Evolutionary conservation across 2,329 filamentous ascomycete genomes (phyloP).

Genomic region (Orbilia quercus): DNA sequence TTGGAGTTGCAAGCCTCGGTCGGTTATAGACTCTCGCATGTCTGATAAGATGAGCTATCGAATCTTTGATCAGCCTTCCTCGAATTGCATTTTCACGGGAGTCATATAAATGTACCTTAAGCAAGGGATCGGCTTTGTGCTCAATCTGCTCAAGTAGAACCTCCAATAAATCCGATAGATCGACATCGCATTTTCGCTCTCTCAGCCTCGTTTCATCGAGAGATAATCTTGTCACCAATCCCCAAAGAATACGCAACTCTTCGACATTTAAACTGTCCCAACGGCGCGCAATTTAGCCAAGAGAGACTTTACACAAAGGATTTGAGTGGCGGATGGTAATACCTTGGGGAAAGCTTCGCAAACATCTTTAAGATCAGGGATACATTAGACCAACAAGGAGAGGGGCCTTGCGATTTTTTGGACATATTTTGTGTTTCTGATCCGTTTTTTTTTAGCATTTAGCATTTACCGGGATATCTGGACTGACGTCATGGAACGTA

Average conservation of each 20-base stretch:
- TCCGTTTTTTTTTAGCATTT: neutral
- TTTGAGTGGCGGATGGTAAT: neutral
- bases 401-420: neutral
- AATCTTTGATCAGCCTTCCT: neutral
- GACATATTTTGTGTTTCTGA: neutral
- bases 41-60: constrained; percentile 67
- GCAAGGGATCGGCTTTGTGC: constrained; percentile 63
- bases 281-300: neutral
- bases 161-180: constrained; percentile 25
- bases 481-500: neutral
- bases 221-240: constrained; percentile 16
- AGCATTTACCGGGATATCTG: neutral
- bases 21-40: constrained; percentile 67
- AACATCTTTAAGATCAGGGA: constrained; percentile 32
- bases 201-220: constrained; percentile 26
- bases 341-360: constrained; percentile 17
- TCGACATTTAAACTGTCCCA: constrained; percentile 14
- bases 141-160: constrained; percentile 62
- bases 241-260: constrained; percentile 16
- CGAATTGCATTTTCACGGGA: neutral
- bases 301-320: neutral
- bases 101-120: constrained; percentile 1
- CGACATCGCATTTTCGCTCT: constrained; percentile 23
- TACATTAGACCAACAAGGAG: constrained; percentile 34
- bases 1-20: constrained; percentile 69